phyloP scores from a whole-genome alignment of 345 rosid species.

The Luvunga scandens region DNA sequence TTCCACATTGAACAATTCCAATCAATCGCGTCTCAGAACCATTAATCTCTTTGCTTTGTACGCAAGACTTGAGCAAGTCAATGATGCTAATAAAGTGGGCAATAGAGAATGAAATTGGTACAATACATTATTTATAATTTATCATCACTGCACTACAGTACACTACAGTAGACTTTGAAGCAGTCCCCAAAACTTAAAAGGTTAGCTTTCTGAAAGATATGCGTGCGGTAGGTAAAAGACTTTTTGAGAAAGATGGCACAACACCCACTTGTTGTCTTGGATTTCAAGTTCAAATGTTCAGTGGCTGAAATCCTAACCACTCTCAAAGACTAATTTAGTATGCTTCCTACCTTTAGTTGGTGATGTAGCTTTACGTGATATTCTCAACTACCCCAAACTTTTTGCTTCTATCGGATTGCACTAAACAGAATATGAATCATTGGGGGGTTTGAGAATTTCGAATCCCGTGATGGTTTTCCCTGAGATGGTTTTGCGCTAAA shows the following conservation, averaged over 20 bases:
- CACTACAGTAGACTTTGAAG: background rate
- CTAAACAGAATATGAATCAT: too few relatives aligned
- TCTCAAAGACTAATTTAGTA: background rate
- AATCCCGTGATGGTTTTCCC: too few relatives aligned
- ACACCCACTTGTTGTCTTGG: background rate
- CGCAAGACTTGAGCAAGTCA: background rate
- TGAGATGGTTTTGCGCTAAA: too few relatives aligned
- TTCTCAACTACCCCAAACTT: constrained; percentile 10
- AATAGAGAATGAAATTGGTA: background rate
- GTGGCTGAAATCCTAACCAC: background rate
- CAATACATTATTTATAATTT: background rate
- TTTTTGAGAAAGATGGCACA: background rate
- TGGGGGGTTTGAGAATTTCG: too few relatives aligned
- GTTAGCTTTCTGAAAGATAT: too few relatives aligned
- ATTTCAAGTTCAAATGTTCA: constrained; percentile 6
- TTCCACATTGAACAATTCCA: background rate
- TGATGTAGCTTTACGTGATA: background rate
- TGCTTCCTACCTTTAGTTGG: background rate
- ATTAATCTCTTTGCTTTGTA: background rate
- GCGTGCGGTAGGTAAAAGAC: background rate
- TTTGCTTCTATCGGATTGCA: background rate
- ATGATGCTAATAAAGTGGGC: background rate
- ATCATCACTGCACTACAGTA: background rate
- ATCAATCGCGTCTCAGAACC: background rate
- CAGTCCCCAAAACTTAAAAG: background rate